Base-by-base conservation (phyloP, 2,329 filamentous ascomycete species). In the Colletotrichum euphorbiae region DNA sequence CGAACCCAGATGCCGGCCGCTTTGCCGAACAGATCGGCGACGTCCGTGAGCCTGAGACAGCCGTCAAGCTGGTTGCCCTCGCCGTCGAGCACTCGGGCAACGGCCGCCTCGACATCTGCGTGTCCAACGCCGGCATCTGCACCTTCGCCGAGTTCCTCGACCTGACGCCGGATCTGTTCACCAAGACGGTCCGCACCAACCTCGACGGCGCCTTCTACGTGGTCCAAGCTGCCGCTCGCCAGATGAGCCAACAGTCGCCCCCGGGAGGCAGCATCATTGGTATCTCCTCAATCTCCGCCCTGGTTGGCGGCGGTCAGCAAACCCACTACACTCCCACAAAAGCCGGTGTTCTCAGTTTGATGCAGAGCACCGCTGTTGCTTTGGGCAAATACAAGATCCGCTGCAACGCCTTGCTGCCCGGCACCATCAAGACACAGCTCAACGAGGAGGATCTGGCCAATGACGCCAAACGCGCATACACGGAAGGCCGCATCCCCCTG, bases 251-350 rank as follows among this genome's bases (percentile, higher is more conserved):
- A 33, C 85, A 92, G 73, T 81, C 83, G 2, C 88, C 90, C 0
- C 79, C 87, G 0, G 93, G 93, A 15, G 94, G 94, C 38, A 90
- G 88, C 73, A 96, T 97, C 74, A 95, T 94, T 71, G 91, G 87
- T 61, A 84, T 94, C 43, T 90, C 87, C 7, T 91, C 89, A 71
- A 93, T 94, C 74, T 89, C 86, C 17, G 92, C 91, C 0, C 85
- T 94, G 12, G 91, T 94, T 0, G 93, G 93, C 42, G 93, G 93
- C 48, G 92, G 90, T 0, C 83, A 85, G 52, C 93, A 97, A 81
- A 90, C 89, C 28, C 93, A 97, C 76, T 97, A 97, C 80, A 97
- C 93, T 15, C 92, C 93, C 9, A 97, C 93, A 15, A 97, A 97
- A 79, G 93, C 93, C 0, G 93, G 93, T 2, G 86, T 97, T 3